Percentiles rank a stretch among this genome's conserved stretches.
These are phyloP conservation scores for Omphalea diandra DNA, from an alignment of 441 rosid genomes.

Conservation along the genomic window DNA sequence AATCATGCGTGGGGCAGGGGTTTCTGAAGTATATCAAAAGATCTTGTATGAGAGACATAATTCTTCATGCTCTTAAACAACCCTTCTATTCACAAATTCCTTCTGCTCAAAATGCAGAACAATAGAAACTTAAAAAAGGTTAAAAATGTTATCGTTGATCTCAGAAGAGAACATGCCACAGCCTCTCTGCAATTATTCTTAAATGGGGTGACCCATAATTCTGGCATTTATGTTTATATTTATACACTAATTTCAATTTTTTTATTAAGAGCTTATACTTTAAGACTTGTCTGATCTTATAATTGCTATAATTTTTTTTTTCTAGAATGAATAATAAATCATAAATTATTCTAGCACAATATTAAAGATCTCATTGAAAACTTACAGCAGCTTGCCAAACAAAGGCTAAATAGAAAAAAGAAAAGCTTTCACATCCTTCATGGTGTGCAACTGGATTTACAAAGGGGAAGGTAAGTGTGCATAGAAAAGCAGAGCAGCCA, in stretches of 20 bases:
- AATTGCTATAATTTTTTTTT: too few species aligned
- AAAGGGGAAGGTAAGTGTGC: not conserved
- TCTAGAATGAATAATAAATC: too few species aligned
- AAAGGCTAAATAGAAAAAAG: too few species aligned
- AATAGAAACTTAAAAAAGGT: not conserved
- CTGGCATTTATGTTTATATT: too few species aligned
- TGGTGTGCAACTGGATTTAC: not conserved
- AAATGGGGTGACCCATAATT: too few species aligned
- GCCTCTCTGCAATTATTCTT: constrained; percentile 6
- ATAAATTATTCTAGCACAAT: too few species aligned
- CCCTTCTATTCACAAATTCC: not conserved
- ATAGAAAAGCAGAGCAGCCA: not conserved
- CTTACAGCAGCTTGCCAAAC: too few species aligned
- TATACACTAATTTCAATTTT: too few species aligned
- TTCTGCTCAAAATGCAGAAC: not conserved
- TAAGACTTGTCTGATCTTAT: too few species aligned
- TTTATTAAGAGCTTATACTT: too few species aligned
- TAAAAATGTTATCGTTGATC: not conserved
- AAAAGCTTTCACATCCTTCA: too few species aligned
- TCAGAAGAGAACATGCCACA: not conserved
- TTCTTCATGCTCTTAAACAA: not conserved
- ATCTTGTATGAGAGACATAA: not conserved
- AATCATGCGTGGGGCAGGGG: not conserved
- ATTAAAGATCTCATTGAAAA: too few species aligned
- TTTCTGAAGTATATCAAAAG: not conserved